Evolutionary conservation across 306 rosid species (phyloP), one percentile per base, ranked within the genome.

Genomic region (Spatholobus suberectus): DNA sequence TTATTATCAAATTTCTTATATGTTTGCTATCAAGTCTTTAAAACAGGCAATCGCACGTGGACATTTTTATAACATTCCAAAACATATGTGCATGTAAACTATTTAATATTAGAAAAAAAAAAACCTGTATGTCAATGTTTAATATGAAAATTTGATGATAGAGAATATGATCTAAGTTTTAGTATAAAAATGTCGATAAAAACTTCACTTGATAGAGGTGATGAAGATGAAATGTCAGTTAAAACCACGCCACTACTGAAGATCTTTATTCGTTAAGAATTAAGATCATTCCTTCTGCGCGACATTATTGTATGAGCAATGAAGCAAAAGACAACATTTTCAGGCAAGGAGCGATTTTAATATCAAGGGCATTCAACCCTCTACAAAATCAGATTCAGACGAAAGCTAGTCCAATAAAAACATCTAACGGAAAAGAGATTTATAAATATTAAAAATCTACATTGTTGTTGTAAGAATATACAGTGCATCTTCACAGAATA

Each of bases 401-500:
- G 17, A 61, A 70, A 7, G 23, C 23, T 1, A 18, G 76, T 76
- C 69, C 54, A 75, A 75, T 77, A 49, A 62, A 43, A 70, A 15
- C 23, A 23, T 14, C 58, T 21, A 20, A 43, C 2, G 8, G n/a
- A 43, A 18, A 57, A 23, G 67, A 13, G 67, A 7, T 27, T 41
- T 49, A 47, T 59, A 70, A 47, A 61, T 51, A 6, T 62, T 52
- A 77, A 70, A 80, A 78, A 77, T 80, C 85, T 80, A 78, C 68
- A 54, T 47, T 3, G 47, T 41, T 79, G 76, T 43, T 82, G 77
- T 82, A 74, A 79, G 77, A 77, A 82, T 90, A 75, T 89, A 90
- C 91, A 89, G 54, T 77, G 88, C 74, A 84, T 78, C 80, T 75
- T 84, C 75, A 83, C 73, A 62, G 63, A 81, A 74, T 76, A 54